Evolutionary conservation across 1,284 basidiomycete species (phyloP).

Genomic region (Cryptococcus sp.): DNA sequence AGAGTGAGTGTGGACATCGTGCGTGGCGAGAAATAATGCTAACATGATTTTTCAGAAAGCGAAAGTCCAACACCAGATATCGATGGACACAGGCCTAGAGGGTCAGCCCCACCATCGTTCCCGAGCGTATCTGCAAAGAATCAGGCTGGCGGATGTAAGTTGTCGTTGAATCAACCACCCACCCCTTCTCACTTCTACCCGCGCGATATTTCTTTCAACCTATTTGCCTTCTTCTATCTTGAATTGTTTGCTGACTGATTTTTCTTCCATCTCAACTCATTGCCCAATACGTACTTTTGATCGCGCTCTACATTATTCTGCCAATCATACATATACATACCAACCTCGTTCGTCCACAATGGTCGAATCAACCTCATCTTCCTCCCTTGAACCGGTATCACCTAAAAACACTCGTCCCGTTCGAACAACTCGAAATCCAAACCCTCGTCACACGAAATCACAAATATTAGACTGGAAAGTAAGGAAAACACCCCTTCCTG

Average conservation of each 20-base stretch:
- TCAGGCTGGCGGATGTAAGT: too few species aligned
- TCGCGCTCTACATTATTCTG: neutral
- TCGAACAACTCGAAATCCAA: conserved; percentile 1
- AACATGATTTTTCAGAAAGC: too few species aligned
- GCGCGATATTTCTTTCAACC: too few species aligned
- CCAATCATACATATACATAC: neutral
- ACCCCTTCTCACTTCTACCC: too few species aligned
- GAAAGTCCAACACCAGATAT: too few species aligned
- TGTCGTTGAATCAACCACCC: too few species aligned
- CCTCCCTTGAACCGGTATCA: neutral
- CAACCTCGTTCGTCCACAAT: neutral
- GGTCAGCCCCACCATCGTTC: too few species aligned
- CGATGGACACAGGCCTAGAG: too few species aligned
- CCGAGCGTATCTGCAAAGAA: too few species aligned
- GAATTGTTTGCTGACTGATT: neutral
- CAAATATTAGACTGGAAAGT: neutral
- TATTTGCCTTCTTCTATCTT: neutral
- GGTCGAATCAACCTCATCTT: neutral
- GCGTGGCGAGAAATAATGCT: too few species aligned
- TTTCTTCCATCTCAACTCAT: neutral
- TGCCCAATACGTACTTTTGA: neutral
- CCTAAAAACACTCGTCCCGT: neutral
- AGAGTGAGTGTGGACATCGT: too few species aligned
- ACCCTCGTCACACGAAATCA: neutral
- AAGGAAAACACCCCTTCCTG: neutral